These are phyloP conservation scores for Annulohypoxylon moriforme DNA, from an alignment of 495 filamentous ascomycete genomes.

Conservation along the genomic window DNA sequence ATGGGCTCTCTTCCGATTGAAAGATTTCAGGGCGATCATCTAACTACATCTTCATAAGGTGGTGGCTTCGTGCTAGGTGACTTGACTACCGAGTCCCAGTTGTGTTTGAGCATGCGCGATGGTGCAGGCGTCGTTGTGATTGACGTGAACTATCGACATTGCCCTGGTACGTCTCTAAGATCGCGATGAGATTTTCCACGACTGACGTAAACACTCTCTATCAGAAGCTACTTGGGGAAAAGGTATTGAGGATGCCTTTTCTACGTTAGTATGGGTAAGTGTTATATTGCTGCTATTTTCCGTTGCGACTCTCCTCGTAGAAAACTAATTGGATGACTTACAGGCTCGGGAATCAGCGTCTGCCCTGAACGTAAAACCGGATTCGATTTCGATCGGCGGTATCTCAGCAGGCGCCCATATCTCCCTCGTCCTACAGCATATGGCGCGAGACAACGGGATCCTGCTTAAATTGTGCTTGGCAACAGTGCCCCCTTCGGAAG, in stretches of 20 bases:
- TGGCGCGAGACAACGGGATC: slow-evolving; percentile 60
- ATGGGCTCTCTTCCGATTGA: slow-evolving; percentile 12
- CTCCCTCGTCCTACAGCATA: slow-evolving; percentile 58
- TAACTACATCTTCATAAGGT: slow-evolving; percentile 28
- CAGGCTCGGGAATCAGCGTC: slow-evolving; percentile 49
- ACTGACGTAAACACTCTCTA: not conserved
- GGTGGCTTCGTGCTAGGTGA: slow-evolving; percentile 63
- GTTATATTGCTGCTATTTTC: not conserved
- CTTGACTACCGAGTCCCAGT: slow-evolving; percentile 55
- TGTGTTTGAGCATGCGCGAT: slow-evolving; percentile 60
- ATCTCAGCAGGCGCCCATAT: slow-evolving; percentile 63
- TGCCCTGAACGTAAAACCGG: slow-evolving; percentile 55
- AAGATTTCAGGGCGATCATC: not conserved
- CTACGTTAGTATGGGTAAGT: slow-evolving; percentile 54
- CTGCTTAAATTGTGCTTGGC: slow-evolving; percentile 56
- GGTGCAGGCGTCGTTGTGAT: slow-evolving; percentile 57
- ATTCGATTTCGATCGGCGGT: slow-evolving; percentile 61
- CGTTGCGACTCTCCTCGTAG: not conserved
- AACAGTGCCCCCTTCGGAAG: slow-evolving; percentile 56
- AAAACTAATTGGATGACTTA: not conserved
- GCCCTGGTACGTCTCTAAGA: slow-evolving; percentile 51
- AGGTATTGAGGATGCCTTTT: slow-evolving; percentile 60
- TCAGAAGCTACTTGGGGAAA: slow-evolving; percentile 59
- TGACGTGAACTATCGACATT: slow-evolving; percentile 65
- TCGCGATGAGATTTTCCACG: not conserved